phyloP scores from a whole-genome alignment of 2,329 filamentous ascomycete genomes.

The Ophiostoma novo-ulmi region DNA sequence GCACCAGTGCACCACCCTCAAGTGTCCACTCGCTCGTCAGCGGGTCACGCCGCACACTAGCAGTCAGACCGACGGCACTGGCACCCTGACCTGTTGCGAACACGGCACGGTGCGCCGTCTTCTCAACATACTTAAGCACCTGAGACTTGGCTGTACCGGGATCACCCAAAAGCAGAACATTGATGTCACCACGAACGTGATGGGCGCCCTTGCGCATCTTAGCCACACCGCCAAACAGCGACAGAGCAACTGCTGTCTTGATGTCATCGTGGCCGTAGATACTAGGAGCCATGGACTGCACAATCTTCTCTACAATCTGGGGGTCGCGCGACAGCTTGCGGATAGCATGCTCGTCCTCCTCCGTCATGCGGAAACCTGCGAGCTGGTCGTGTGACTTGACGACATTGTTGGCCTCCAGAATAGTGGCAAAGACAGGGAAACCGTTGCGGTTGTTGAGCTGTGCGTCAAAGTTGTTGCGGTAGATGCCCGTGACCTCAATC shows the following conservation, averaged over 20 bases:
- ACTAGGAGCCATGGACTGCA: conserved; percentile 89
- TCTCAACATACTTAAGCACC: conserved; percentile 94
- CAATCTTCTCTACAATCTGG: conserved; percentile 85
- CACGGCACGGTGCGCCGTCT: conserved; percentile 92
- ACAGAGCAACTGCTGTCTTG: conserved; percentile 92
- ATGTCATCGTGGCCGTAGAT: conserved; percentile 97
- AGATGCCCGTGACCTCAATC: conserved; percentile 93
- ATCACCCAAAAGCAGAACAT: conserved; percentile 91
- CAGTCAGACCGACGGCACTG: conserved; percentile 93
- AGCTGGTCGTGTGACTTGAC: conserved; percentile 97
- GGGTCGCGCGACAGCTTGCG: conserved; percentile 82
- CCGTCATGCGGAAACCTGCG: conserved; percentile 89
- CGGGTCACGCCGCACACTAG: conserved; percentile 90
- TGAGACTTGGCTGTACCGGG: conserved; percentile 98
- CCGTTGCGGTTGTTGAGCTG: conserved; percentile 98
- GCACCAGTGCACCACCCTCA: conserved; percentile 89
- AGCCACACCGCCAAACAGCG: conserved; percentile 88
- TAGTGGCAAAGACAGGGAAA: conserved; percentile 96
- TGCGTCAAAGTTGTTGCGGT: conserved; percentile 97
- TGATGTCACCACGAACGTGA: conserved; percentile 93
- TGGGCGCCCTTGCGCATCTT: conserved; percentile 87
- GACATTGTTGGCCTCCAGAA: conserved; percentile 94
- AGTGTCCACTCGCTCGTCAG: conserved; percentile 96
- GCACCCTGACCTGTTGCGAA: conserved; percentile 97
- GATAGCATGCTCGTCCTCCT: conserved; percentile 90